A percentile compares a stretch with the other conserved stretches of the same genome.
Evolutionary conservation across 768 basidiomycete genomes (phyloP).

Genomic region (Phlebiopsis flavidoalba): DNA sequence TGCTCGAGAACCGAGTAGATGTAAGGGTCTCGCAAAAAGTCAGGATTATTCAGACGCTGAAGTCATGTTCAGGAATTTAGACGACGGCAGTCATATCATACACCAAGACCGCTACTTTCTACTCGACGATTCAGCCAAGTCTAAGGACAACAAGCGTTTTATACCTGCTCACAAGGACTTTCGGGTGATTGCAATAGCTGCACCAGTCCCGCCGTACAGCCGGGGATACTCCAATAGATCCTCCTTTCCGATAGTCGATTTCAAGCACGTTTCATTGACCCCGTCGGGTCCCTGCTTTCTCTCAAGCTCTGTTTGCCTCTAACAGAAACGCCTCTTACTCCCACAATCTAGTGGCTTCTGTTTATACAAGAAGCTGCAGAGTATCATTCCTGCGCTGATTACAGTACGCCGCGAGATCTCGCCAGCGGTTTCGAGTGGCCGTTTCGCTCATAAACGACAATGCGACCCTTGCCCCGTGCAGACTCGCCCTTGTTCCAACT

Average conservation of each 20-base stretch:
- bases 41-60: neutral
- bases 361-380: slow-evolving; percentile 43
- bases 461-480: slow-evolving; percentile 66
- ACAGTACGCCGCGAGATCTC: slow-evolving; percentile 56
- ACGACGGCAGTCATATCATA: slow-evolving; percentile 66
- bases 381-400: slow-evolving; percentile 57
- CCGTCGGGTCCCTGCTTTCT: slow-evolving; percentile 46
- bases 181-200: slow-evolving; percentile 63
- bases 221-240: slow-evolving; percentile 60
- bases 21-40: slow-evolving; percentile 24
- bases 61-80: slow-evolving; percentile 45
- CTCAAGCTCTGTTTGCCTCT: too few relatives aligned
- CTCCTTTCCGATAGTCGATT: slow-evolving; percentile 66
- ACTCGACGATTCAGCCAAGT: slow-evolving; percentile 28
- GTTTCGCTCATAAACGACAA: slow-evolving; percentile 44
- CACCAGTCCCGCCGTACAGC: slow-evolving; percentile 66
- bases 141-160: slow-evolving; percentile 34
- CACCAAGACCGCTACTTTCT: slow-evolving; percentile 56
- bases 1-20: slow-evolving; percentile 71
- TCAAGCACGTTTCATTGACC: slow-evolving; percentile 64
- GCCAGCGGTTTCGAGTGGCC: slow-evolving; percentile 51
- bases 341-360: slow-evolving; percentile 10
- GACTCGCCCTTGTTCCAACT: slow-evolving; percentile 54
- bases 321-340: slow-evolving; percentile 6
- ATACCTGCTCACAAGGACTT: slow-evolving; percentile 66